phyloP scores from a whole-genome alignment of 2,329 filamentous ascomycete genomes.

The Cryphonectria nitschkei region DNA sequence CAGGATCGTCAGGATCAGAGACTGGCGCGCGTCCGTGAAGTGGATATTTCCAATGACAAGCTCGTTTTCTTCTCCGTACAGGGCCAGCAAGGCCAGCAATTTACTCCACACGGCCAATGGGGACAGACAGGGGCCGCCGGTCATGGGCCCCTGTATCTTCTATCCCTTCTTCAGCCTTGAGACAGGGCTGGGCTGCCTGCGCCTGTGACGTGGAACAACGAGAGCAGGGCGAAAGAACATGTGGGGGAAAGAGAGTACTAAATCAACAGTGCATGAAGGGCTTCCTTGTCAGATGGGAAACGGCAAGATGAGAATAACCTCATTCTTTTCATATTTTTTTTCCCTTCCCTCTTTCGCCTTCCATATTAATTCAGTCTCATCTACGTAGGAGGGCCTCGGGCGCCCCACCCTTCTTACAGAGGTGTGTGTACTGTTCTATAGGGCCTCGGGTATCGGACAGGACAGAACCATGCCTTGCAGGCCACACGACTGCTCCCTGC shows the following conservation, averaged over 20 bases:
- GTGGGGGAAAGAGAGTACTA: not conserved
- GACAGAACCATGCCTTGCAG: too few relatives aligned
- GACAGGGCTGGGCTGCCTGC: not conserved
- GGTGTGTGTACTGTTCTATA: too few relatives aligned
- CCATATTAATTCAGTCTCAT: too few relatives aligned
- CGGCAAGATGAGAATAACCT: not conserved
- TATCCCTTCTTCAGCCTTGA: not conserved
- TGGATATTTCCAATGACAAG: not conserved
- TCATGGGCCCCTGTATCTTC: not conserved
- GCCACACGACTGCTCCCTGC: not conserved
- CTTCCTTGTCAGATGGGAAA: not conserved
- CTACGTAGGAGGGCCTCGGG: too few relatives aligned
- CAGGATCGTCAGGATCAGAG: conserved; percentile 4
- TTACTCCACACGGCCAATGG: not conserved
- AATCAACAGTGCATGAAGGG: not conserved
- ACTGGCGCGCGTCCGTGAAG: not conserved
- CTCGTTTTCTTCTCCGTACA: not conserved
- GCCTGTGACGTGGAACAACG: not conserved
- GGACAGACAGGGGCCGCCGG: not conserved
- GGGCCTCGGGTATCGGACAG: too few relatives aligned
- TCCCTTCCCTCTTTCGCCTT: too few relatives aligned
- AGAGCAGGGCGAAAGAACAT: not conserved
- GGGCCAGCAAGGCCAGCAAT: not conserved
- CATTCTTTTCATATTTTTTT: too few relatives aligned
- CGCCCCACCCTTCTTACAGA: too few relatives aligned